Base-by-base conservation (phyloP, 306 rosid species). In the Dalbergia oliveri region DNA sequence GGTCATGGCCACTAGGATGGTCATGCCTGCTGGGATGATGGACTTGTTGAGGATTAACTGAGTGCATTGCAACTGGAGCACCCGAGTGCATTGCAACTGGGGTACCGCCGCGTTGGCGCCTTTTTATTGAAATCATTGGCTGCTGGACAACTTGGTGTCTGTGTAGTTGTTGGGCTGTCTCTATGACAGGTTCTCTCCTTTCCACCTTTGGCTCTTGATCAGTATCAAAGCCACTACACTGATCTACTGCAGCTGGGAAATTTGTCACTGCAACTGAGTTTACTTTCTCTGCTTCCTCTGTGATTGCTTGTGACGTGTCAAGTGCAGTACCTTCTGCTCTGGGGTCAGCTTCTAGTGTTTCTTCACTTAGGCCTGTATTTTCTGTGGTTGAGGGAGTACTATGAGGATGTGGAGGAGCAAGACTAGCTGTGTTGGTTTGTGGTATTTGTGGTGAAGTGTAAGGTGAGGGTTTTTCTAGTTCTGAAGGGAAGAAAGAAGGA, bases 31-130 rank as follows among this genome's bases (percentile, higher is more conserved):
- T 50, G 3, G 57, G 57, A 0, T 50, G 60, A 15, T 54, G 60
- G 60, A 54, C 60, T 54, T 54, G 60, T 66, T 79, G 88, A 23
- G 79, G 84, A 60, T 68, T 82, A 51, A 18, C n/a, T 66, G 73
- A 14, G 79, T 68, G 77, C 86, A 82, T 80, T 88, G 81, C 41
- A 63, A 68, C 31, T 44, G 19, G 45, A 58, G 41, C 5, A 37
- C 41, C 56, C 59, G 18, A 35, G 50, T 44, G 50, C 50, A 44
- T 44, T 8, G 60, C 60, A 18, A 18, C 63, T n/a, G 81, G 87
- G 70, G 68, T 54, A 11, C 92, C 91, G 7, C 92, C 91, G 79
- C 90, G 87, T 41, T 81, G 76, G 68, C 90, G 85, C 86, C 82
- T 89, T 82, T 83, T 86, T 45, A 92, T 85, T 50, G 90, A 60